Evolutionary conservation across 768 basidiomycete species (phyloP), one percentile per base, ranked within the genome.

Genomic region (Russula sp.): DNA sequence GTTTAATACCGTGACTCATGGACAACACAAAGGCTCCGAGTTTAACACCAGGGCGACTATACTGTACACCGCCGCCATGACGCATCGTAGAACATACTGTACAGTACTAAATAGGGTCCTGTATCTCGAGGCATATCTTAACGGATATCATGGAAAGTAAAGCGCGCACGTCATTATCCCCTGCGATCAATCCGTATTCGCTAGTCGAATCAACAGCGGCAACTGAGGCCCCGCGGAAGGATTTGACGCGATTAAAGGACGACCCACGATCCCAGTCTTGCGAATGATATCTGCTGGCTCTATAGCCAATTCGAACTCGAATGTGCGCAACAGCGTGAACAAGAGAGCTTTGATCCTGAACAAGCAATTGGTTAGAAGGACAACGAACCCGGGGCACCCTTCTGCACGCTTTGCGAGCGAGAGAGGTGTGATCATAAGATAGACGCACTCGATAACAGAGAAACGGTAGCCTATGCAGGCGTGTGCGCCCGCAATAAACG

Each of bases 401-500:
- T 18, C n/a, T 2, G 36, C 18, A 38, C 38, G 38, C 38, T 40
- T 40, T 40, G 8, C 8, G 16, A n/a, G n/a, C 26, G 28, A 24
- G 38, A 1, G 32, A 30, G n/a, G 8, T 20, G 9, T 7, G 38
- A 18, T 5, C 14, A 13, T 4, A 14, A 20, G 42, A 36, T 26
- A 30, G n/a, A 69, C 68, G 30, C 36, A 71, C 71, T 70, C 73
- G 20, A 70, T 52, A 11, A 75, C 52, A 14, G 62, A 40, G 36
- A 75, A 75, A 16, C 71, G 68, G 61, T 67, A 75, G 1, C 74
- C 74, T 38, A 75, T 73, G 59, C 75, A 75, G 11, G 68, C 62
- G 42, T 63, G 65, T 11, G 72, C 67, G 26, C 75, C 75, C 2
- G 71, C 73, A 16, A 74, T 60, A 65, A 75, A 75, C n/a, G 71